Evolutionary conservation across 495 filamentous ascomycete species (phyloP).

Genomic region (Pseudomonodictys pantanalensis): DNA sequence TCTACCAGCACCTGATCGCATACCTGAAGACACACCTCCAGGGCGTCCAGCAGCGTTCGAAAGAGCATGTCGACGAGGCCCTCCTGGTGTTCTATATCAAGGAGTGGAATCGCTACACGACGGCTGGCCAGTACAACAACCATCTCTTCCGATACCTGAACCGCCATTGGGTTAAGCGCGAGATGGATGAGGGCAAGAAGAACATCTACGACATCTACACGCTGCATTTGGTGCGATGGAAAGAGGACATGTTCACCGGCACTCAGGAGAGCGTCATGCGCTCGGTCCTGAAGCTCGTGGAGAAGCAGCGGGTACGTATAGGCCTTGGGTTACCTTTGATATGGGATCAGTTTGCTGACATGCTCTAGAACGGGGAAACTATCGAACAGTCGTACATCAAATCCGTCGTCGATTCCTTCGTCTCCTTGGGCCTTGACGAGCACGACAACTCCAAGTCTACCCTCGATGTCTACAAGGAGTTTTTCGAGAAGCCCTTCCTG

Average conservation of each 20-base stretch:
- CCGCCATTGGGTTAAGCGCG: slow-evolving; percentile 96
- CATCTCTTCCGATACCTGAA: slow-evolving; percentile 97
- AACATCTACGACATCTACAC: slow-evolving; percentile 98
- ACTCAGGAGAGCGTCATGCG: slow-evolving; percentile 90
- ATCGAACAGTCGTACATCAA: slow-evolving; percentile 97
- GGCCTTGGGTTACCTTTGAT: too few relatives aligned
- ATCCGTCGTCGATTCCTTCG: slow-evolving; percentile 94
- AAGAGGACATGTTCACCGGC: slow-evolving; percentile 77
- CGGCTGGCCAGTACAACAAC: slow-evolving; percentile 92
- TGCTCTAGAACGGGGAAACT: slow-evolving; percentile 94
- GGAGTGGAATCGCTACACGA: slow-evolving; percentile 94
- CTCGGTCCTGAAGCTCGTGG: slow-evolving; percentile 89
- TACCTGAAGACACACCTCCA: slow-evolving; percentile 77
- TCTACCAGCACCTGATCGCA: slow-evolving; percentile 83
- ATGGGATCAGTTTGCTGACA: too few relatives aligned
- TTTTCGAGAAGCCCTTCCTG: slow-evolving; percentile 92
- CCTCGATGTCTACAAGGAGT: slow-evolving; percentile 85
- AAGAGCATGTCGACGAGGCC: slow-evolving; percentile 80
- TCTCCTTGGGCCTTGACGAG: slow-evolving; percentile 92
- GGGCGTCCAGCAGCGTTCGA: slow-evolving; percentile 63
- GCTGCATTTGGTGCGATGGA: slow-evolving; percentile 91
- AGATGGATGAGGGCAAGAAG: slow-evolving; percentile 99
- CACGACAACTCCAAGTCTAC: slow-evolving; percentile 89
- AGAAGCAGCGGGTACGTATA: slow-evolving; percentile 98
- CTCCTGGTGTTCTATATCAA: slow-evolving; percentile 92